Base-by-base conservation (phyloP, 164 flowering plant species). In the Chloranthus sessilifolius region DNA sequence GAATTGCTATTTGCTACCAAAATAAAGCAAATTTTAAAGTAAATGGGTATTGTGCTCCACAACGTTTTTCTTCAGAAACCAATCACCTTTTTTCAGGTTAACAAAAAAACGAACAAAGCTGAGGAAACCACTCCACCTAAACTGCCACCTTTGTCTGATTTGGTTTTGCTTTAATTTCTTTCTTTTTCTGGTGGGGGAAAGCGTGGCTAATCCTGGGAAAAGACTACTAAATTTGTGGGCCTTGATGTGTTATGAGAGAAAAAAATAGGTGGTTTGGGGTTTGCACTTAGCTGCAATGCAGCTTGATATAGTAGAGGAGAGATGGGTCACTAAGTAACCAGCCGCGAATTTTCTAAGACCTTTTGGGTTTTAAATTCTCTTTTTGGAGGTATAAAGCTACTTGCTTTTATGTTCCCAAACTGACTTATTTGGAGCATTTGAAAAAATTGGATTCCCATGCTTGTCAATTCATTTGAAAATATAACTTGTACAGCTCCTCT, bases 361-460 rank as follows among this genome's bases (percentile, higher is more conserved):
- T 41, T 31, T 17, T 42, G 52, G 40, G 21, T 40, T 56, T 56
- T 43, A 38, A 44, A 51, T 34, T 16, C 56, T 51, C 54, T 43
- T 42, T 66, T 58, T 35, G 39, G 55, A 39, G 59, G 34, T 61
- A 59, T 61, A 72, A 75, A 72, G 73, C 67, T 55, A 53, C 27
- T 26, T 55, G 40, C 53, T 71, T 59, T 62, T 37, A n/a, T 52
- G 34, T 55, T 71, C 70, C 64, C 62, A 66, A 64, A 70, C 69
- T 5, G 53, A 45, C 64, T 70, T 70, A 77, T 76, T 68, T 41
- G 43, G 46, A 56, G 72, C 48, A 66, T 40, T 71, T 68, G 76
- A 64, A 61, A 50, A 49, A 53, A 36, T 23, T 53, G 67, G 71
- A 65, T 70, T 70, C 68, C 61, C 60, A 43, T 50, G 19, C 36